Evolutionary conservation across 805 yeast species (phyloP).

Genomic region (Barnettozyma californica): DNA sequence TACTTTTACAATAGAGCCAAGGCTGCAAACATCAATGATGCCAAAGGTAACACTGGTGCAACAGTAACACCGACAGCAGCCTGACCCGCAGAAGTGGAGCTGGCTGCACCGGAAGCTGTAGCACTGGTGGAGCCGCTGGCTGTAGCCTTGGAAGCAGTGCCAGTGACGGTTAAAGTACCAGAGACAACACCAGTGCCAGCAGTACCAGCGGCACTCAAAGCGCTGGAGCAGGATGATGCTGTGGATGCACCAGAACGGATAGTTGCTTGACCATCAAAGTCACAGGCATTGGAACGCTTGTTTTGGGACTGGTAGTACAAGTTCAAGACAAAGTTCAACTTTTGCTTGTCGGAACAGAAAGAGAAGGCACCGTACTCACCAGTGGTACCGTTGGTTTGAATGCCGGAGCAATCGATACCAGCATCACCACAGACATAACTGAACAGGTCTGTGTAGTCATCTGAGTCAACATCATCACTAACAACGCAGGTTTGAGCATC

Average conservation of each 20-base stretch:
- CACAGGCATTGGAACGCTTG: constrained; percentile 46
- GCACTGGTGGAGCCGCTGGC: constrained; percentile 10
- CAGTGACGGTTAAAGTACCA: constrained; percentile 19
- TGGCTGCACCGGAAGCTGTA: constrained; percentile 2
- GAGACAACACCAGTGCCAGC: constrained; percentile 60
- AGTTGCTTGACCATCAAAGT: constrained; percentile 64
- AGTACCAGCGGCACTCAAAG: constrained; percentile 60
- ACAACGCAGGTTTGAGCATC: constrained; percentile 57
- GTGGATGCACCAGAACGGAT: constrained; percentile 41
- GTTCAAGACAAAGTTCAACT: constrained; percentile 61
- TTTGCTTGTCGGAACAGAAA: constrained; percentile 61
- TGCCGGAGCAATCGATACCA: constrained; percentile 51
- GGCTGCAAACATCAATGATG: constrained; percentile 31
- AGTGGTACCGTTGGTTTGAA: constrained; percentile 52
- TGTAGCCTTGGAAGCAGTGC: constrained; percentile 9
- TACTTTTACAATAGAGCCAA: constrained; percentile 29
- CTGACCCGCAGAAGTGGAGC: constrained; percentile 10
- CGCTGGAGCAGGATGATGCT: constrained; percentile 50
- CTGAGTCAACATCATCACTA: constrained; percentile 42
- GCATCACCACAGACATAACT: constrained; percentile 60
- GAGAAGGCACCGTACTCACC: constrained; percentile 73
- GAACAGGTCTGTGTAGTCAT: constrained; percentile 58
- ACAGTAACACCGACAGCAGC: constrained; percentile 24
- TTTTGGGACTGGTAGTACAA: constrained; percentile 51
- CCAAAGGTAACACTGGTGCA: constrained; percentile 24